A percentile compares a stretch with the other conserved stretches of the same genome.
Conservation (phyloP, 257 asterid genomes). For the Petunia secreta region DNA sequence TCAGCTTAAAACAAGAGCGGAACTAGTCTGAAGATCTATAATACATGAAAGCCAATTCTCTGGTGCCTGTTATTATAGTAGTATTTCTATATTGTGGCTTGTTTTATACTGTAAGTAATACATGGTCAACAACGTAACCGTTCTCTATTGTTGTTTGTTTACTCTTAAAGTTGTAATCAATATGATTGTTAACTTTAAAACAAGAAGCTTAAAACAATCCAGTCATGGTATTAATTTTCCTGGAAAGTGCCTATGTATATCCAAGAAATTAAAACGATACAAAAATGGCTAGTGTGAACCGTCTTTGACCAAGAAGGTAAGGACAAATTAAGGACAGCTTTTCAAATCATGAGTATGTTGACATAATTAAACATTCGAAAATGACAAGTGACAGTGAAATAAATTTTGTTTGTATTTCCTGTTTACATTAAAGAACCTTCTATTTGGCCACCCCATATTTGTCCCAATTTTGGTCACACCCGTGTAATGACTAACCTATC, state of each 20-base stretch:
- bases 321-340: background rate
- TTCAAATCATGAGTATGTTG: background rate
- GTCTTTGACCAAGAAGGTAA: background rate
- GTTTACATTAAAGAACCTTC: too few species aligned
- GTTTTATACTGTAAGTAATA: too few species aligned
- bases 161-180: background rate
- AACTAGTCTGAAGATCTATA: too few species aligned
- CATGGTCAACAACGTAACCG: too few species aligned
- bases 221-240: background rate
- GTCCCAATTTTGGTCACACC: too few species aligned
- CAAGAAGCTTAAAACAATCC: background rate
- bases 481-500: too few species aligned
- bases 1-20: too few species aligned
- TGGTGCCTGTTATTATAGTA: too few species aligned
- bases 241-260: background rate
- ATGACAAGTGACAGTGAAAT: background rate
- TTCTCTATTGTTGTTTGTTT: background rate
- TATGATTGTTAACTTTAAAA: background rate
- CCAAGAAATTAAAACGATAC: background rate
- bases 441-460: too few species aligned
- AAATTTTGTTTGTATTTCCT: background rate
- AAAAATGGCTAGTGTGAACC: background rate
- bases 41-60: too few species aligned
- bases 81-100: too few species aligned
- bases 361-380: background rate